phyloP scores from a whole-genome alignment of 305 asterid species.

The Salvia sclarea region DNA sequence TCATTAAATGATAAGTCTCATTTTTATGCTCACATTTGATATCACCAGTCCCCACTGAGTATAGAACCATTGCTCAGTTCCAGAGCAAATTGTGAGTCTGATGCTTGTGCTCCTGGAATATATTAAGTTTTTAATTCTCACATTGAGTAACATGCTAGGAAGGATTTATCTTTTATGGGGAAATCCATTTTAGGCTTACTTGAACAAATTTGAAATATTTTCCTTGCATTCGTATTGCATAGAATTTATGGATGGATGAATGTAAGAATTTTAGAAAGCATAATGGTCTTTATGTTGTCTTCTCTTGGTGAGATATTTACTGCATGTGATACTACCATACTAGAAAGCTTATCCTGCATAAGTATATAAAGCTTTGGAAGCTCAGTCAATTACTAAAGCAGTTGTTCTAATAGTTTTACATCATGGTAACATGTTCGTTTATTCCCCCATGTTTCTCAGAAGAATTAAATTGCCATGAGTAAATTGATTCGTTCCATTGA shows the following conservation, averaged over 20 bases:
- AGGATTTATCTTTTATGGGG: constrained; percentile 1
- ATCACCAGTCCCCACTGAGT: not conserved
- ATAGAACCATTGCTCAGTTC: not conserved
- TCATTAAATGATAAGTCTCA: not conserved
- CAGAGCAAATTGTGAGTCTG: constrained; percentile 1
- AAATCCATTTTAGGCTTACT: not conserved
- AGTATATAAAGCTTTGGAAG: constrained; percentile 15
- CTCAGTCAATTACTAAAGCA: constrained; percentile 8
- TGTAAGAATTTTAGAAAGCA: not conserved
- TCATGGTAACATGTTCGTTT: constrained; percentile 10
- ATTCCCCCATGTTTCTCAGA: not conserved
- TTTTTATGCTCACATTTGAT: not conserved
- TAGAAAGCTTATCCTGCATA: not conserved
- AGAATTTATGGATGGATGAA: not conserved
- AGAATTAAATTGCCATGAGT: constrained; percentile 1
- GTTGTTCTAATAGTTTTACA: not conserved
- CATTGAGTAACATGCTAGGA: not conserved
- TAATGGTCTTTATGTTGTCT: not conserved
- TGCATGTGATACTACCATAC: not conserved
- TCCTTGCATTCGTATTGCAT: not conserved
- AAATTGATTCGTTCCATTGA: not conserved
- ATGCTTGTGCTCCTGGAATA: constrained; percentile 9
- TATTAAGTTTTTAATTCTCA: not conserved
- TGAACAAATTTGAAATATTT: not conserved
- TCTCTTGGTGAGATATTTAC: not conserved